Evolutionary conservation across 208 protist species (phyloP).

Genomic region (Leishmania amazonensis): DNA sequence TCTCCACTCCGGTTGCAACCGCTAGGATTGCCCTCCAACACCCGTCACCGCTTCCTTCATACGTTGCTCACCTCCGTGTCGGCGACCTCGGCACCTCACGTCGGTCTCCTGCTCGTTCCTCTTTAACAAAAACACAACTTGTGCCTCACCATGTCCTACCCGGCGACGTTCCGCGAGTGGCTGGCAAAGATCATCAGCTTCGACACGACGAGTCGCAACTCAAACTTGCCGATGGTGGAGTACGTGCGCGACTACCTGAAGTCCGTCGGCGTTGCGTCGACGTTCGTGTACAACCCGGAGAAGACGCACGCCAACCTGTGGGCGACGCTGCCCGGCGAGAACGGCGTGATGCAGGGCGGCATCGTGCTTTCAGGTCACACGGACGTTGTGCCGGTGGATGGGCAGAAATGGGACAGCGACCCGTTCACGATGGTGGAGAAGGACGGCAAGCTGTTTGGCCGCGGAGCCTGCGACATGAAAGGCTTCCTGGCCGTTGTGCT

Average conservation of each 20-base stretch:
- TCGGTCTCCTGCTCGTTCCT: neutral
- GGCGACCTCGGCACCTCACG: neutral
- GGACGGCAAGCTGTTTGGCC: slow-evolving; percentile 62
- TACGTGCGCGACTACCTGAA: slow-evolving; percentile 43
- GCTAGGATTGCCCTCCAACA: neutral
- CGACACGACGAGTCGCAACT: slow-evolving; percentile 65
- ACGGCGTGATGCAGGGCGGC: slow-evolving; percentile 52
- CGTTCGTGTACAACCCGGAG: slow-evolving; percentile 38
- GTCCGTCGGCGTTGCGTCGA: slow-evolving; percentile 31
- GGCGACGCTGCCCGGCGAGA: slow-evolving; percentile 55
- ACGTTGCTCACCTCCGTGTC: neutral
- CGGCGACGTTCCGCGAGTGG: slow-evolving; percentile 21
- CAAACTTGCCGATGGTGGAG: slow-evolving; percentile 54
- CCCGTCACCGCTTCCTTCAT: neutral
- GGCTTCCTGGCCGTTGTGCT: slow-evolving; percentile 62
- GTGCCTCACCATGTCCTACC: slow-evolving; percentile 16
- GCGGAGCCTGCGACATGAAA: slow-evolving; percentile 70
- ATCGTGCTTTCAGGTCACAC: slow-evolving; percentile 67
- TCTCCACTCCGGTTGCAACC: neutral
- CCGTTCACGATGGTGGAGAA: slow-evolving; percentile 60
- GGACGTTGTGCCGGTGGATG: slow-evolving; percentile 67
- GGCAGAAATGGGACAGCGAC: slow-evolving; percentile 64
- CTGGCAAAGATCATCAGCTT: slow-evolving; percentile 60
- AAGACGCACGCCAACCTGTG: slow-evolving; percentile 60
- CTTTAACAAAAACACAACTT: neutral